Percentiles rank a stretch among this genome's conserved stretches.
phyloP scores from a whole-genome alignment of 164 flowering plant species.

The Kalanchoe fedtschenkoi region DNA sequence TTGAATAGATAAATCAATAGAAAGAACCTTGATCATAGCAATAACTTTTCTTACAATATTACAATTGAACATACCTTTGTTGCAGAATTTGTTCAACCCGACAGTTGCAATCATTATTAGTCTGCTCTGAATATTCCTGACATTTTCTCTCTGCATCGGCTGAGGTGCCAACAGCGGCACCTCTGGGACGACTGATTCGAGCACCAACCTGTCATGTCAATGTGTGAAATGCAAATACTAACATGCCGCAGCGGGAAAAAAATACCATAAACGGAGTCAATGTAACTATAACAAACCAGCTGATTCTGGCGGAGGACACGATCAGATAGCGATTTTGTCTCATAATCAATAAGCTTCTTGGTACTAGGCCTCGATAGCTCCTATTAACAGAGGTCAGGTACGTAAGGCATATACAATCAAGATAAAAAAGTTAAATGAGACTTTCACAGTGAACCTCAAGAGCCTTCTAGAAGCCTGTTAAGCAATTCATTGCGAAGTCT shows the following conservation, averaged over 20 bases:
- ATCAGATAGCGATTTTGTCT: constrained; percentile 46
- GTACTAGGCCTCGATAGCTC: constrained; percentile 69
- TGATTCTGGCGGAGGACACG: constrained; percentile 68
- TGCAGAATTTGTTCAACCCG: constrained; percentile 75
- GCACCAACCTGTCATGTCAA: constrained; percentile 51
- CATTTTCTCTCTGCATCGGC: constrained; percentile 84
- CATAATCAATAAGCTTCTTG: constrained; percentile 70
- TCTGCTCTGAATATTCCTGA: constrained; percentile 56
- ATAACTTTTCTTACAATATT: not conserved
- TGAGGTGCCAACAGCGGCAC: constrained; percentile 35
- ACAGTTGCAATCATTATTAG: constrained; percentile 60
- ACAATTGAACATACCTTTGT: constrained; percentile 38
- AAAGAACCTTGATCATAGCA: not conserved
- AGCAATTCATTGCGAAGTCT: constrained; percentile 40
- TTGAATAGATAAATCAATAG: not conserved
- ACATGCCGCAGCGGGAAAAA: not conserved
- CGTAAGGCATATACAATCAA: not conserved
- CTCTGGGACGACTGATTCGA: constrained; percentile 48
- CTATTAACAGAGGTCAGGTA: constrained; percentile 20
- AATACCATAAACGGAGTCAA: not conserved
- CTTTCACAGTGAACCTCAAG: constrained; percentile 37
- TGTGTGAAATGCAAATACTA: not conserved
- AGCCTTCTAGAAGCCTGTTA: constrained; percentile 63
- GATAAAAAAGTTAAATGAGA: not conserved
- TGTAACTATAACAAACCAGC: constrained; percentile 35